Evolutionary conservation across 148 eudicot species (phyloP).

Genomic region (Cornus controversa): DNA sequence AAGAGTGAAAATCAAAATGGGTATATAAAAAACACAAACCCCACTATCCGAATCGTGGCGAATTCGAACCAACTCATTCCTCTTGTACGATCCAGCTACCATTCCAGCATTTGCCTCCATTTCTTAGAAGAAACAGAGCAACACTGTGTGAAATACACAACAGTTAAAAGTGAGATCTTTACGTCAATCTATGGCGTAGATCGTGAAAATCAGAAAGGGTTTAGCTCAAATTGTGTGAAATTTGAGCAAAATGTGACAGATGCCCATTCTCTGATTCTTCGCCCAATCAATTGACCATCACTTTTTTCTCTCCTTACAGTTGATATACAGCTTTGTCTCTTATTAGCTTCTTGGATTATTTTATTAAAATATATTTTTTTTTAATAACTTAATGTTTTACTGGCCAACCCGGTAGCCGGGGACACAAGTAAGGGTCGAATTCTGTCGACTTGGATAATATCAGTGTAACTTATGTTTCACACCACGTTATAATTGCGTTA

Average conservation of each 20-base stretch:
- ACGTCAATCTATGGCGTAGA: neutral
- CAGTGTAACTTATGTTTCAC: too few species aligned
- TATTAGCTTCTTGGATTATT: neutral
- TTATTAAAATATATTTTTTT: neutral
- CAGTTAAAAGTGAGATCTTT: neutral
- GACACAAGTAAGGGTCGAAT: neutral
- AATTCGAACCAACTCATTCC: constrained; percentile 83
- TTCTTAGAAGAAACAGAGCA: constrained; percentile 7
- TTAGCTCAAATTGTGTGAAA: constrained; percentile 6
- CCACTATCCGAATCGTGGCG: constrained; percentile 85
- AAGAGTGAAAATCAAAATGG: constrained; percentile 17
- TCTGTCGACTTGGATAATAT: too few species aligned
- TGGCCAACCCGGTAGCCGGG: constrained; percentile 10
- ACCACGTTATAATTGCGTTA: too few species aligned
- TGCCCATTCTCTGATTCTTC: constrained; percentile 14
- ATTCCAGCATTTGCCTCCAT: constrained; percentile 86
- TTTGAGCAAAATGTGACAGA: neutral
- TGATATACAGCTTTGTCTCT: neutral
- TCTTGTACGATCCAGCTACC: constrained; percentile 89
- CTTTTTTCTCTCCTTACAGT: neutral
- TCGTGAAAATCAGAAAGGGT: neutral
- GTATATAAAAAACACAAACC: constrained; percentile 33
- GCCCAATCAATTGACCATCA: constrained; percentile 11
- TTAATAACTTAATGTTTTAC: neutral
- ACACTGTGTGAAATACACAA: neutral